Conservation (phyloP, 345 rosid species). For the Gossypium ekmanianum region DNA sequence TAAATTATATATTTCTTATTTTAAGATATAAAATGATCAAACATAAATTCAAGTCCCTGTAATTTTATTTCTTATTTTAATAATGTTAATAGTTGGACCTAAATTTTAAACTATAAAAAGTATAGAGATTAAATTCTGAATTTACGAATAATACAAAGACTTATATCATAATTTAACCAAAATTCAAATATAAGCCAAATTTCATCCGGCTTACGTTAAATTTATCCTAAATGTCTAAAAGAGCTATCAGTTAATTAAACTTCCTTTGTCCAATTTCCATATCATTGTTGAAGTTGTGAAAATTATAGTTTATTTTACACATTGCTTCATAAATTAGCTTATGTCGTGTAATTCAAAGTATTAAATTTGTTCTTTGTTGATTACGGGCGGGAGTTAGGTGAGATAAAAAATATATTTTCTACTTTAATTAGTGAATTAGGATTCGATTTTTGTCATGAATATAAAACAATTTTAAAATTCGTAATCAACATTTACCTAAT, state of each 20-base stretch:
- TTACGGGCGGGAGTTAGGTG: too few relatives aligned
- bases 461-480: too few relatives aligned
- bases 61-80: too few relatives aligned
- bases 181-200: background rate
- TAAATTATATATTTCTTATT: too few relatives aligned
- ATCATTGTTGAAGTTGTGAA: background rate
- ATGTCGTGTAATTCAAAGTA: background rate
- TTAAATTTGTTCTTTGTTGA: background rate
- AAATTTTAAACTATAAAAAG: too few relatives aligned
- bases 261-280: background rate
- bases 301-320: background rate
- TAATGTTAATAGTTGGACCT: rapidly evolving
- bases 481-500: rapidly evolving
- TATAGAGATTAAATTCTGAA: too few relatives aligned
- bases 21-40: too few relatives aligned
- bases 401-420: too few relatives aligned
- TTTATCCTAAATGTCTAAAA: background rate
- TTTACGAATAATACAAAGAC: too few relatives aligned
- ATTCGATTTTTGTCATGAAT: rapidly evolving
- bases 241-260: background rate
- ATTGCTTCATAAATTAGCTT: background rate
- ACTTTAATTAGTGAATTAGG: too few relatives aligned
- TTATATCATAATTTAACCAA: too few relatives aligned
- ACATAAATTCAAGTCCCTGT: too few relatives aligned
- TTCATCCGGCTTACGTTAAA: background rate